Conservation (phyloP, 768 basidiomycete species). For the Boletus coccyginus region DNA sequence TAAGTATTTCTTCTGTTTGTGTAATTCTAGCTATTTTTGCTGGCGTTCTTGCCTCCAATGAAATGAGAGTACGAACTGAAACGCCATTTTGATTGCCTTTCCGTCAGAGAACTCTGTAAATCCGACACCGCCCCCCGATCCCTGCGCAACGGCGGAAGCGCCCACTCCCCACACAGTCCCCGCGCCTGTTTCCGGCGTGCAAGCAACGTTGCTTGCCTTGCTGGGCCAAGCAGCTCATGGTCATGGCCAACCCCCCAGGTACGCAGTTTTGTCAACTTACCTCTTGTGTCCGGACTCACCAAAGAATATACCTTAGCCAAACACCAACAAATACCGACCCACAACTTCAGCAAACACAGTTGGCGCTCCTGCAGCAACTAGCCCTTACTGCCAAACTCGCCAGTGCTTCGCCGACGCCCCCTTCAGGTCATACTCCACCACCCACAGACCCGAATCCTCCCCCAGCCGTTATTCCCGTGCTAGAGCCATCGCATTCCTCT, state of each 20-base stretch:
- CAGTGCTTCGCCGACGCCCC: slow-evolving; percentile 28
- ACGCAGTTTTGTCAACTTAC: slow-evolving; percentile 21
- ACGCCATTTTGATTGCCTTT: slow-evolving; percentile 49
- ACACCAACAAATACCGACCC: slow-evolving; percentile 53
- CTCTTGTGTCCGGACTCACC: slow-evolving; percentile 3
- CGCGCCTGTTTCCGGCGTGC: slow-evolving; percentile 36
- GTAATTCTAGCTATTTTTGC: slow-evolving; percentile 63
- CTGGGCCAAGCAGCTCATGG: slow-evolving; percentile 61
- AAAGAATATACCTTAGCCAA: slow-evolving; percentile 47
- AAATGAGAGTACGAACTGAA: slow-evolving; percentile 69
- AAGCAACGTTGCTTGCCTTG: slow-evolving; percentile 66
- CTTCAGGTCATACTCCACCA: slow-evolving; percentile 27
- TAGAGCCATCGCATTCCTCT: slow-evolving; percentile 23
- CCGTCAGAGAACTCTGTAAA: slow-evolving; percentile 52
- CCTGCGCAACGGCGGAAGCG: slow-evolving; percentile 36
- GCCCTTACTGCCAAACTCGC: slow-evolving; percentile 54
- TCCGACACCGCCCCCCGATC: slow-evolving; percentile 36
- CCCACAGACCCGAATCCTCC: slow-evolving; percentile 16
- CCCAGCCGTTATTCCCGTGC: not conserved
- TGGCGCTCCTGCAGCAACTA: slow-evolving; percentile 76
- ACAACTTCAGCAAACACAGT: slow-evolving; percentile 51
- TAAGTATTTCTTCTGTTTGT: slow-evolving; percentile 70
- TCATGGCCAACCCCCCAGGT: slow-evolving; percentile 35
- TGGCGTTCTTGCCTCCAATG: slow-evolving; percentile 40
- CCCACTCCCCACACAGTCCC: slow-evolving; percentile 28